Percentiles rank a stretch among this genome's conserved stretches.
phyloP scores from a whole-genome alignment of 441 rosid species.

The Pelargonium myrrhifolium region DNA sequence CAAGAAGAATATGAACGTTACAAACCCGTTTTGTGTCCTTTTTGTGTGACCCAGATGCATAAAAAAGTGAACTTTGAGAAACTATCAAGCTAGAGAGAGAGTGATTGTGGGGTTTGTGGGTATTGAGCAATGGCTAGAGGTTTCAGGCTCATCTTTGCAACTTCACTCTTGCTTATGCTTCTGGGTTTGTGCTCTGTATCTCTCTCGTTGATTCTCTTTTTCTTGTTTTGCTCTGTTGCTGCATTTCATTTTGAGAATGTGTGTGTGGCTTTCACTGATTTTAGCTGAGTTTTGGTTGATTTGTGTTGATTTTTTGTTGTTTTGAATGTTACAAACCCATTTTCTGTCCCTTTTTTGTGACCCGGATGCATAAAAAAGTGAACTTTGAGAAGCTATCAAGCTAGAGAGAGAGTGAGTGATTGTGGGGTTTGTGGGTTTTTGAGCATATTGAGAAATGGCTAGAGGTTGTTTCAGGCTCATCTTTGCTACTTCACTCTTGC shows the following conservation, averaged over 20 bases:
- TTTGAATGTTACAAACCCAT: neutral
- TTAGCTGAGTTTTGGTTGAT: too few species aligned
- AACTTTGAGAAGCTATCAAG: neutral
- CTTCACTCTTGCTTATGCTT: constrained; percentile 43
- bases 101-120: neutral
- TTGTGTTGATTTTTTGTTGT: too few species aligned
- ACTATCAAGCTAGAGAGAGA: neutral
- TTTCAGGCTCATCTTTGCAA: constrained; percentile 38
- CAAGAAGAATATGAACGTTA: constrained; percentile 1
- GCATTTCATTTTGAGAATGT: neutral
- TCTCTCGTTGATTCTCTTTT: constrained; percentile 5
- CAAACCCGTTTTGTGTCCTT: neutral
- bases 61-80: too few species aligned
- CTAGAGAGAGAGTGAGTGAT: neutral
- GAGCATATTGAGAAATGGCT: constrained; percentile 44
- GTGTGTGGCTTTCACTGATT: neutral
- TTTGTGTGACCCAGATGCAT: neutral
- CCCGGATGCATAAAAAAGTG: too few species aligned
- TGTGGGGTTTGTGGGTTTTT: neutral
- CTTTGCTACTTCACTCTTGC: constrained; percentile 41
- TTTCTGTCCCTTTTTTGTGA: neutral
- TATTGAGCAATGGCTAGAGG: constrained; percentile 44
- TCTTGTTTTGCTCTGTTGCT: neutral
- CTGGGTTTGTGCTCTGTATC: constrained; percentile 40
- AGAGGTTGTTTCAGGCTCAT: constrained; percentile 39